Evolutionary conservation across 2,329 filamentous ascomycete species (phyloP).

Genomic region (Tothia fuscella): DNA sequence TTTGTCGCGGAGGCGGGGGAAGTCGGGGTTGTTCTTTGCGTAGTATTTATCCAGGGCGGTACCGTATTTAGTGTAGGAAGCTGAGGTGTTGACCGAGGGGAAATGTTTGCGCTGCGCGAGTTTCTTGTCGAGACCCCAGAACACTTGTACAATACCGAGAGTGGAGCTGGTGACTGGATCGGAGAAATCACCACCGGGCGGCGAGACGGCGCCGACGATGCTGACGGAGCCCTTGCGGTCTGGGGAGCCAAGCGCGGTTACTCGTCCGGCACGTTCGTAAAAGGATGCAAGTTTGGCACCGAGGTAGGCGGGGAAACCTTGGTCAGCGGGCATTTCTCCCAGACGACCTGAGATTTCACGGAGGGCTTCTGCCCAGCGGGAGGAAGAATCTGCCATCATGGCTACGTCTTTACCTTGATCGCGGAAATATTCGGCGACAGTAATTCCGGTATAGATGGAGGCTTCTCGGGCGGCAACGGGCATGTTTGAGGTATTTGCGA

Average conservation of each 20-base stretch:
- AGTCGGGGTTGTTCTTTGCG: conserved; percentile 85
- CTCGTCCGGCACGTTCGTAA: conserved; percentile 94
- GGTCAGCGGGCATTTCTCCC: conserved; percentile 98
- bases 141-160: conserved; percentile 94
- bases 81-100: conserved; percentile 89
- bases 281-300: conserved; percentile 95
- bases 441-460: conserved; percentile 96
- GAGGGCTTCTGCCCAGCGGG: conserved; percentile 95
- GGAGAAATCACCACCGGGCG: conserved; percentile 97
- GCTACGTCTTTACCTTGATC: conserved; percentile 95
- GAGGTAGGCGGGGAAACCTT: conserved; percentile 97
- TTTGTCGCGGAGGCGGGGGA: conserved; percentile 81
- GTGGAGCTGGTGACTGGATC: conserved; percentile 93
- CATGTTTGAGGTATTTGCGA: conserved; percentile 99
- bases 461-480: conserved; percentile 95
- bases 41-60: conserved; percentile 83
- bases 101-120: conserved; percentile 98
- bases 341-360: conserved; percentile 98
- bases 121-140: conserved; percentile 99
- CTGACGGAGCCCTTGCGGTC: conserved; percentile 85
- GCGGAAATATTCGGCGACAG: conserved; percentile 90
- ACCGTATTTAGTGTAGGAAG: conserved; percentile 97
- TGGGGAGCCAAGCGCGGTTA: conserved; percentile 75
- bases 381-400: conserved; percentile 99
- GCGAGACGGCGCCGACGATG: conserved; percentile 94